Conservation (phyloP, 2,329 filamentous ascomycete genomes). For the Phyllachora maydis region DNA sequence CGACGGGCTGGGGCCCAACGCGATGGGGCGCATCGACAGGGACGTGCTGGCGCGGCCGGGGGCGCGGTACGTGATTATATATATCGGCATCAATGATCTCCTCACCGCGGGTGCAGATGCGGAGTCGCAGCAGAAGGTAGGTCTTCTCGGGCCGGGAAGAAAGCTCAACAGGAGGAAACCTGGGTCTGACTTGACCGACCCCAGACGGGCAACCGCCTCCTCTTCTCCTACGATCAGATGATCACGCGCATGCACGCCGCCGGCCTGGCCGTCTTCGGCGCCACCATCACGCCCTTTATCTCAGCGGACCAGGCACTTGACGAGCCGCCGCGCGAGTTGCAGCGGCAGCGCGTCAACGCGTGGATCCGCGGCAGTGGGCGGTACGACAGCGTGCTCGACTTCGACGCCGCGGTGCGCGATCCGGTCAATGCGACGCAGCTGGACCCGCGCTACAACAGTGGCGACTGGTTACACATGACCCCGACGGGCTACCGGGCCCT, state of each 20-base stretch:
- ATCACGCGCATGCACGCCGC: slow-evolving; percentile 27
- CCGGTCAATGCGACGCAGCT: slow-evolving; percentile 24
- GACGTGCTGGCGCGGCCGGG: slow-evolving; percentile 38
- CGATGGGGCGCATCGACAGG: slow-evolving; percentile 38
- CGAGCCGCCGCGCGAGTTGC: slow-evolving; percentile 29
- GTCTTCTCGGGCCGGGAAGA: too few species aligned
- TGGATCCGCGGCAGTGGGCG: slow-evolving; percentile 34
- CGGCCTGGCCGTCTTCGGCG: slow-evolving; percentile 35
- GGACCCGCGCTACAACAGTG: slow-evolving; percentile 29
- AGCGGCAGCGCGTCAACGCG: slow-evolving; percentile 33
- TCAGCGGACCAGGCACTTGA: slow-evolving; percentile 31
- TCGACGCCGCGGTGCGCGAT: slow-evolving; percentile 34
- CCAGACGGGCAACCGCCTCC: slow-evolving; percentile 29
- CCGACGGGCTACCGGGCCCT: slow-evolving; percentile 35
- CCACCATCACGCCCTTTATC: slow-evolving; percentile 45
- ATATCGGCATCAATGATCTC: slow-evolving; percentile 52
- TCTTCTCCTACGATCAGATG: slow-evolving; percentile 37
- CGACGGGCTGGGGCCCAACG: slow-evolving; percentile 40
- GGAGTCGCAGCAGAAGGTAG: slow-evolving; percentile 21
- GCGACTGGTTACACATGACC: slow-evolving; percentile 46
- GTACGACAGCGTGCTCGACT: slow-evolving; percentile 42
- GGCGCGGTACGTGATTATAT: slow-evolving; percentile 40
- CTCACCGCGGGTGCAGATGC: slow-evolving; percentile 24
- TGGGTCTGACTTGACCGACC: too few species aligned
- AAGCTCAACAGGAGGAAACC: too few species aligned